Evolutionary conservation across 1,139 yeast species (phyloP).

Genomic region (Debaryomyces psychrophilus): DNA sequence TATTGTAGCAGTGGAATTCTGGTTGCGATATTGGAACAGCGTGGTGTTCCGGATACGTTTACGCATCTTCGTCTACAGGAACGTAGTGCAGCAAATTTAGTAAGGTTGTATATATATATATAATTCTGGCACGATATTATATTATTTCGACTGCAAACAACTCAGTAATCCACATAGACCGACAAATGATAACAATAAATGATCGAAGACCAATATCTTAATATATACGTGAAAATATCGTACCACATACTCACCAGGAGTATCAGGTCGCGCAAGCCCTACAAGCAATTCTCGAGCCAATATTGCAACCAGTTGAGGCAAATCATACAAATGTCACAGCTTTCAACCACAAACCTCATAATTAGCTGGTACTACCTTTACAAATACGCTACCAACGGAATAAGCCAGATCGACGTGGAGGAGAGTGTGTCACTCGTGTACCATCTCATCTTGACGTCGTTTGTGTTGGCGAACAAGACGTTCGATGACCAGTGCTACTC

Average conservation of each 20-base stretch:
- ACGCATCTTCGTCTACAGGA: not conserved
- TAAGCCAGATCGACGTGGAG: conserved; percentile 18
- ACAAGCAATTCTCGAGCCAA: conserved; percentile 21
- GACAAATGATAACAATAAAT: conserved; percentile 8
- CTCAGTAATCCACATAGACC: not conserved
- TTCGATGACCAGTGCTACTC: conserved; percentile 57
- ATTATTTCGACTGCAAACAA: not conserved
- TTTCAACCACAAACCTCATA: conserved; percentile 33
- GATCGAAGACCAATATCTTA: conserved; percentile 2
- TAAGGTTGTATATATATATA: not conserved
- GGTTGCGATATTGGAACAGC: not conserved
- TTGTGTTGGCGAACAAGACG: conserved; percentile 51
- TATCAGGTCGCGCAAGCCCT: not conserved
- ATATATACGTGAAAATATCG: conserved; percentile 4
- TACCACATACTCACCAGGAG: conserved; percentile 5
- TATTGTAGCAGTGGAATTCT: not conserved
- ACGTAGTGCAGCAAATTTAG: not conserved
- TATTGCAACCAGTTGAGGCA: conserved; percentile 25
- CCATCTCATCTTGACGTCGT: conserved; percentile 35
- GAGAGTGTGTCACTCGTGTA: conserved; percentile 26
- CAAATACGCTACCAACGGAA: conserved; percentile 26
- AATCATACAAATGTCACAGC: conserved; percentile 32
- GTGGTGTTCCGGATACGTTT: not conserved
- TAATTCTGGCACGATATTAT: not conserved
- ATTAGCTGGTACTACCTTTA: conserved; percentile 36